Evolutionary conservation across 768 basidiomycete species (phyloP), one percentile per base, ranked within the genome.

Genomic region (Rhizopogon sp.): DNA sequence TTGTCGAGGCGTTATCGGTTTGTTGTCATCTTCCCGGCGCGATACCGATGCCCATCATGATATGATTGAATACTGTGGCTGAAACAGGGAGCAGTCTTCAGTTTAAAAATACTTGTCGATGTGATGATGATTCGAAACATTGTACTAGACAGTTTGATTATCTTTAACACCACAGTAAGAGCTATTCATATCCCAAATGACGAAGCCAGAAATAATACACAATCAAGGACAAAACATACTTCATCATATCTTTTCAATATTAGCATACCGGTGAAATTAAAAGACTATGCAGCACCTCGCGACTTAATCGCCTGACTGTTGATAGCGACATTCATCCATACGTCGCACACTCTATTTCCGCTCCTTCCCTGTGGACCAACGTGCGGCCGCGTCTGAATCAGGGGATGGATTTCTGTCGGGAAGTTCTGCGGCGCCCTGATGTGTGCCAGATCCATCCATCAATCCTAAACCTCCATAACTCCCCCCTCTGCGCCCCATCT

Each of bases 361-460:
- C 58, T 66, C 64, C 69, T 79, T 77, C 80, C 77, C 79, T 52
- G 75, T 76, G 44, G 76, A 75, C 69, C 74, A 77, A 57, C 69
- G 70, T 64, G 76, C 74, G 17, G 74, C 78, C 50, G 69, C 73
- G 20, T 61, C 71, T 31, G 60, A 61, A 54, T 78, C 74, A 14
- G 78, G 78, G 41, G 70, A 76, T 2, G 78, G 75, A 60, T 81
- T 82, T 58, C 77, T 68, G 43, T 75, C 75, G 13, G 68, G 71
- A 25, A 79, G 73, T 52, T 62, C 60, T 35, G 71, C 71, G 54
- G 71, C 60, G 50, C 74, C 76, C 13, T 64, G 59, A 22, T 64
- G 59, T n/a, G 76, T 75, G 42, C 74, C 69, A 53, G 62, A 58
- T 64, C 65, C 66, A 63, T 79, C 77, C 74, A 75, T 73, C 61